These are phyloP conservation scores for Eucalyptus cloeziana DNA, from an alignment of 345 rosid genomes.

Conservation along the genomic window DNA sequence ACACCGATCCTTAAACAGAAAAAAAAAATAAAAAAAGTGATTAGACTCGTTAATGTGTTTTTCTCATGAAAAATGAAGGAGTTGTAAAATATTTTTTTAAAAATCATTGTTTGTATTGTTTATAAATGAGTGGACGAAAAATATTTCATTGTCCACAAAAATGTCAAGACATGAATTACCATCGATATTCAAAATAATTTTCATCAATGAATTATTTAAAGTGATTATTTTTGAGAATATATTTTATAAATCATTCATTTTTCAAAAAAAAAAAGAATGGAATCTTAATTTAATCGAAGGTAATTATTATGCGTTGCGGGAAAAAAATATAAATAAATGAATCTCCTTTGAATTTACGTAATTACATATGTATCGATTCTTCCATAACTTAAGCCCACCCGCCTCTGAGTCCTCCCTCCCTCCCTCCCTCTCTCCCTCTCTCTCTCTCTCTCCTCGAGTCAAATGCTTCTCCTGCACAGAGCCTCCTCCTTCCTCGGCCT, in stretches of 20 bases:
- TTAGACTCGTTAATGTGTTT: fast-evolving
- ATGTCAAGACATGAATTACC: fast-evolving
- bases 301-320: neutral
- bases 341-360: neutral
- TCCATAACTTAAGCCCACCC: neutral
- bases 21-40: too few species aligned
- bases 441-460: too few species aligned
- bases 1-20: neutral
- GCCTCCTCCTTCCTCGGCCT: neutral
- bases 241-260: neutral
- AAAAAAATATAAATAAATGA: neutral
- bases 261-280: fast-evolving
- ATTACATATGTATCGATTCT: neutral
- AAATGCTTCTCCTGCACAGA: neutral
- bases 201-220: too few species aligned
- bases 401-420: too few species aligned
- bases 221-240: too few species aligned
- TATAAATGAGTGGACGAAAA: too few species aligned
- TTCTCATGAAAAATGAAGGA: neutral
- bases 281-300: neutral
- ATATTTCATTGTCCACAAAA: too few species aligned
- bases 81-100: too few species aligned
- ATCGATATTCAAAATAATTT: too few species aligned
- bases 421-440: neutral
- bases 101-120: too few species aligned